Percentiles rank a stretch among this genome's conserved stretches.
These are phyloP conservation scores for Sporothrix curviconia DNA, from an alignment of 2,329 filamentous ascomycete genomes.

Conservation along the genomic window DNA sequence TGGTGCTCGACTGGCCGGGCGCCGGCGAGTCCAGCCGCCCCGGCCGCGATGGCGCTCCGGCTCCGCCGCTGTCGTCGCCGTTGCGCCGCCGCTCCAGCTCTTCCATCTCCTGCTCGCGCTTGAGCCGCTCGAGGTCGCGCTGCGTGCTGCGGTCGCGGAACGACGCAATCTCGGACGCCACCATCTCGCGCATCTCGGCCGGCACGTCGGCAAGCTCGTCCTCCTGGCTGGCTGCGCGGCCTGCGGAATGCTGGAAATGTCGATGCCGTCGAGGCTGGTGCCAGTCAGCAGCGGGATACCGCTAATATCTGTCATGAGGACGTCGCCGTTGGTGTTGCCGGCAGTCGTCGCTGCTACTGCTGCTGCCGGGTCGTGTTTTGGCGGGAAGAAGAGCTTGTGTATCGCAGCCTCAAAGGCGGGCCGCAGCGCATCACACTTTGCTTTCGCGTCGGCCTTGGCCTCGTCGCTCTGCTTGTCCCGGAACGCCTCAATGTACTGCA, in stretches of 20 bases:
- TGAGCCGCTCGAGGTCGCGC: constrained; percentile 79
- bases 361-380: constrained; percentile 35
- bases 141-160: constrained; percentile 89
- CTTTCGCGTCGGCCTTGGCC: constrained; percentile 56
- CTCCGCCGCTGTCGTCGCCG: constrained; percentile 34
- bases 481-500: constrained; percentile 80
- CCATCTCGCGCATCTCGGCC: constrained; percentile 89
- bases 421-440: constrained; percentile 63
- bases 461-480: constrained; percentile 60
- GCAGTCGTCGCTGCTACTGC: constrained; percentile 25
- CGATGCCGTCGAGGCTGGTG: constrained; percentile 52
- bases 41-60: constrained; percentile 35
- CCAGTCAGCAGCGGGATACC: constrained; percentile 26
- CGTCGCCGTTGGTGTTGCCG: constrained; percentile 56
- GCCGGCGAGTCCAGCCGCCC: constrained; percentile 69
- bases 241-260: constrained; percentile 84
- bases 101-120: constrained; percentile 87
- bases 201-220: constrained; percentile 95
- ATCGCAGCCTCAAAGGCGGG: constrained; percentile 62
- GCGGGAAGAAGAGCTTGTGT: constrained; percentile 65
- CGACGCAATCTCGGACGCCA: constrained; percentile 86
- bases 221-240: constrained; percentile 46
- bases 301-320: constrained; percentile 55
- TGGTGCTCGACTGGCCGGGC: constrained; percentile 50
- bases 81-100: constrained; percentile 69